A percentile compares a stretch with the other conserved stretches of the same genome.
phyloP scores from a whole-genome alignment of 2,329 filamentous ascomycete genomes.

The Xylaria sp. region DNA sequence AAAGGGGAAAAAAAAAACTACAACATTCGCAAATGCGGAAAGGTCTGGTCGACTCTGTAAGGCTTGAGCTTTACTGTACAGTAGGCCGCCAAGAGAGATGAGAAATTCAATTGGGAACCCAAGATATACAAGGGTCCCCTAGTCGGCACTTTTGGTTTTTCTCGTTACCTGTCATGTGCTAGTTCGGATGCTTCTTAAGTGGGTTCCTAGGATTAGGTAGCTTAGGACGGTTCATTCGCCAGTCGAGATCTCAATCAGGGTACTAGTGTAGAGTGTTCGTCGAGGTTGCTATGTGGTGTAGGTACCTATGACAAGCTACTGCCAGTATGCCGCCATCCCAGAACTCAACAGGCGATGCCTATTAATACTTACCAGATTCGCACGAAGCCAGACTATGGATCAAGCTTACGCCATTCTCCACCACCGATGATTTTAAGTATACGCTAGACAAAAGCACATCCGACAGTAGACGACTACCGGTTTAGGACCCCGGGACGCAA shows the following conservation, averaged over 20 bases:
- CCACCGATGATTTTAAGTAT: background rate
- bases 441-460: conserved; percentile 13
- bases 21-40: background rate
- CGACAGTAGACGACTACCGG: background rate
- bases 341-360: conserved; percentile 4
- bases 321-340: conserved; percentile 22
- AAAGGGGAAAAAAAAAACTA: background rate
- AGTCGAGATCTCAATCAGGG: background rate
- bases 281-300: background rate
- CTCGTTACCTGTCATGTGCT: conserved; percentile 26
- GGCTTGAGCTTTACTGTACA: background rate
- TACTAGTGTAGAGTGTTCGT: background rate
- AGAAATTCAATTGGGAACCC: background rate
- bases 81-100: background rate
- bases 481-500: background rate
- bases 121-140: background rate
- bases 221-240: background rate
- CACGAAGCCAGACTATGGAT: conserved; percentile 4
- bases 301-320: background rate
- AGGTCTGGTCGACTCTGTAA: background rate
- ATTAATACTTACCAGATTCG: conserved; percentile 11
- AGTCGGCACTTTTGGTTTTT: background rate
- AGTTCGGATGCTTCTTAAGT: background rate
- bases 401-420: conserved; percentile 26
- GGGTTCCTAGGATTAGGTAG: background rate